A percentile compares a stretch with the other conserved stretches of the same genome.
phyloP scores from a whole-genome alignment of 768 basidiomycete genomes.

The Daedaleopsis sinensis region DNA sequence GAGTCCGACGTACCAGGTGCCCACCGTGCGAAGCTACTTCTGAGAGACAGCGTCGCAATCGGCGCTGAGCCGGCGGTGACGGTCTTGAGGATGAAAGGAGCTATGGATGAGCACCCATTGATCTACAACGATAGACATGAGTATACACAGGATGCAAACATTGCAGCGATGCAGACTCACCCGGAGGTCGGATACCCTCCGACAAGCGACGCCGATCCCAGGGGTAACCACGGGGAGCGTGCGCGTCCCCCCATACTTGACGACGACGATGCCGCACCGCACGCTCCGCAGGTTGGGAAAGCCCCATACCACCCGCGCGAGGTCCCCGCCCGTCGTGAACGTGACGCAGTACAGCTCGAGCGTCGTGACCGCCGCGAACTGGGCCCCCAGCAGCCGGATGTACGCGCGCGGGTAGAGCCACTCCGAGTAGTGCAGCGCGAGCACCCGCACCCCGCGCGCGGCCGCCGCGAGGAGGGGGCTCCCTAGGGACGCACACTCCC shows the following conservation, averaged over 20 bases:
- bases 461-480: not conserved
- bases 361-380: not conserved
- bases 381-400: not conserved
- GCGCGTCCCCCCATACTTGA: not conserved
- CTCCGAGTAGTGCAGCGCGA: not conserved
- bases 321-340: not conserved
- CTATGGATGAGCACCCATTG: not conserved
- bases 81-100: not conserved
- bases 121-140: not conserved
- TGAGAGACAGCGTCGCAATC: not conserved
- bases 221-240: not conserved
- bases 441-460: not conserved
- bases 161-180: not conserved
- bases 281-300: not conserved
- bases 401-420: not conserved
- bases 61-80: not conserved
- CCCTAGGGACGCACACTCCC: not conserved
- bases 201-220: not conserved
- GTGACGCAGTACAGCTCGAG: not conserved
- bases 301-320: not conserved
- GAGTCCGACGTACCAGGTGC: not conserved
- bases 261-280: not conserved
- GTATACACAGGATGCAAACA: not conserved
- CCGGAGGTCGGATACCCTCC: not conserved
- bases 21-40: slow-evolving; percentile 1